Base-by-base conservation (phyloP, 768 basidiomycete species). In the Suillus clintonianus region DNA sequence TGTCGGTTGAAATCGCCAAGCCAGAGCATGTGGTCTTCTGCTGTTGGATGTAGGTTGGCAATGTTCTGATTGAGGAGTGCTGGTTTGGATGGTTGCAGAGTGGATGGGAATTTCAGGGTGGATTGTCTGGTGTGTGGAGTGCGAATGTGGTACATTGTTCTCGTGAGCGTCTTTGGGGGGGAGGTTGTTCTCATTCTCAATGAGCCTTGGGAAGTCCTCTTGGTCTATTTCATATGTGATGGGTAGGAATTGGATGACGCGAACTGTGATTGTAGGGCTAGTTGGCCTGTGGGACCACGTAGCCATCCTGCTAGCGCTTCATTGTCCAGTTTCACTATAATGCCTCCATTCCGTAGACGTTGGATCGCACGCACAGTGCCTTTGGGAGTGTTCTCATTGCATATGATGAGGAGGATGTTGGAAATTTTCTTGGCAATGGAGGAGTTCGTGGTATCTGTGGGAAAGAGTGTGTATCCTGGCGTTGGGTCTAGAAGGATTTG, bases 1-100 rank as follows among this genome's bases (percentile, higher is more conserved):
- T 81, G 80, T 4, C 74, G 58, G 67, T 81, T 81, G 73, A 81
- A 80, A 68, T 81, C 75, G 0, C 78, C 79, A 0, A 69, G 50
- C 75, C 72, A 76, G 5, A 80, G 41, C 14, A 72, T 34, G 57
- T 72, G 69, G 13, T 63, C 56, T 19, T 43, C 24, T 22, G 19
- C 62, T 8, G 51, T 39, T 3, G 39, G 50, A 7, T 53, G 13
- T 13, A 43, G 24, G 0, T 27, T 10, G 36, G 41, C 3, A 9
- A 54, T 62, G 34, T 62, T 27, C 3, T 41, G 24, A 3, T 11
- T 2, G 6, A 68, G 53, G n/a, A n/a, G n/a, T n/a, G n/a, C n/a
- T n/a, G n/a, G n/a, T n/a, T n/a, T n/a, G n/a, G n/a, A n/a, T n/a
- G n/a, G n/a, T n/a, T n/a, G n/a, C 0, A 70, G 64, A 1, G 17